Percentiles rank a stretch among this genome's conserved stretches.
These are phyloP conservation scores for Elongisporangium senticosum DNA, from an alignment of 352 stramenopile genomes.

Conservation along the genomic window DNA sequence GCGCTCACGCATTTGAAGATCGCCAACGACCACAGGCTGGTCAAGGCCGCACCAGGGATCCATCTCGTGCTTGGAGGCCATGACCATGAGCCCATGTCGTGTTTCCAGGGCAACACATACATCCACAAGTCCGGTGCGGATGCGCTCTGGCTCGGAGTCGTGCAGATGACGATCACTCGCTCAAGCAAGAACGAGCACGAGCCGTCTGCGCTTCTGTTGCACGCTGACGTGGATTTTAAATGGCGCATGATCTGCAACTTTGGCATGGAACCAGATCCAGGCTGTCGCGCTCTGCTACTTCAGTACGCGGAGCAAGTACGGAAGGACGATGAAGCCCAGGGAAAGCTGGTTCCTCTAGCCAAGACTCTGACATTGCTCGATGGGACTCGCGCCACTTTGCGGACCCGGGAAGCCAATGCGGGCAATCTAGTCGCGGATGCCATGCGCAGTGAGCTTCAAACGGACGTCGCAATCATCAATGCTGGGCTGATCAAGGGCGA, in stretches of 20 bases:
- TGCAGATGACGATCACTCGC: slow-evolving; percentile 52
- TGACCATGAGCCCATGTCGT: slow-evolving; percentile 79
- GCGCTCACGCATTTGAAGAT: slow-evolving; percentile 77
- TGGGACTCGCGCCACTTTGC: slow-evolving; percentile 53
- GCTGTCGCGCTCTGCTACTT: slow-evolving; percentile 34
- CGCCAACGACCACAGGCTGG: slow-evolving; percentile 51
- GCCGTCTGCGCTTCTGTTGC: background rate
- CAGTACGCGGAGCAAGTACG: slow-evolving; percentile 36
- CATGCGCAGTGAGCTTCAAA: slow-evolving; percentile 42
- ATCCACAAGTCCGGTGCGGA: slow-evolving; percentile 87
- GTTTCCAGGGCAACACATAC: slow-evolving; percentile 46
- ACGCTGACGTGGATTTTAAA: slow-evolving; percentile 23
- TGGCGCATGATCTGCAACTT: slow-evolving; percentile 75
- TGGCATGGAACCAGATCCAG: slow-evolving; percentile 39
- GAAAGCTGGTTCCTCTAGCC: slow-evolving; percentile 32
- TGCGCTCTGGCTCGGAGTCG: slow-evolving; percentile 67
- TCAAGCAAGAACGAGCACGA: background rate
- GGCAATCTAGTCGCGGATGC: slow-evolving; percentile 76
- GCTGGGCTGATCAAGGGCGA: slow-evolving; percentile 83
- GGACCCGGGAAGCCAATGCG: slow-evolving; percentile 62
- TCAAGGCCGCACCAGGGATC: slow-evolving; percentile 51
- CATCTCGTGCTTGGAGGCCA: slow-evolving; percentile 87
- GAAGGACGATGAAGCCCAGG: slow-evolving; percentile 41
- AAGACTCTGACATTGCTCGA: slow-evolving; percentile 39
- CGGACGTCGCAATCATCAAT: slow-evolving; percentile 65